Evolutionary conservation across 2,329 filamentous ascomycete genomes (phyloP), one percentile per base, ranked within the genome.

Genomic region (Claviceps sp.): DNA sequence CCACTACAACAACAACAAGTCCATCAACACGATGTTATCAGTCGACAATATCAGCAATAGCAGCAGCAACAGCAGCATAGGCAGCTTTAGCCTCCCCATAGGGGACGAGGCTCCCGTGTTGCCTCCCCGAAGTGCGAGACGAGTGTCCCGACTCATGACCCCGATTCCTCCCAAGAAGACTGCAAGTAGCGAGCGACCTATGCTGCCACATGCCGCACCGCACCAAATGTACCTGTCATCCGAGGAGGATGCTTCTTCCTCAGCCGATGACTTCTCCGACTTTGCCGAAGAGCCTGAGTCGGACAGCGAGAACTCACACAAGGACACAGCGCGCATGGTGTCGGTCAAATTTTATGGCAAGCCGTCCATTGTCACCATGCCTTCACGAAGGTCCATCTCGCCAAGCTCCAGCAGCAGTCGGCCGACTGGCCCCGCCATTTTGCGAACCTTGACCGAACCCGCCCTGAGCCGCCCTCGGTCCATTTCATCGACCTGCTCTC

Each of bases 181-280:
- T 42, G 52, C 59, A 30, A 41, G 55, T 24, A 60, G 65, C 37
- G 60, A 63, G 38, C 64, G 63, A 18, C 60, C 62, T 24, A 61
- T 65, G 42, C 60, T 67, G 47, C 60, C 67, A 14, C 66, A 71
- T 47, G 66, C 70, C 22, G 68, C 72, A 2, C 76, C 78, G 5
- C 79, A 82, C 62, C 76, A 81, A 52, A 60, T 78, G 53, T 84
- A 84, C 63, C 74, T 84, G 26, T 83, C 79, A 2, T 82, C 79
- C 0, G 81, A 84, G 57, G 81, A 84, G 61, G 81, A 83, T 56
- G 78, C 74, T 34, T 83, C 80, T 1, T 80, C 80, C 1, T 78
- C 76, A 18, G 75, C 77, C 46, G 79, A 80, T 63, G 74, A 79
- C 63, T 76, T 76, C 55, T 81, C 77, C 52, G 76, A 79, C 59